phyloP scores from a whole-genome alignment of 345 rosid species.

The Brassica cretica region DNA sequence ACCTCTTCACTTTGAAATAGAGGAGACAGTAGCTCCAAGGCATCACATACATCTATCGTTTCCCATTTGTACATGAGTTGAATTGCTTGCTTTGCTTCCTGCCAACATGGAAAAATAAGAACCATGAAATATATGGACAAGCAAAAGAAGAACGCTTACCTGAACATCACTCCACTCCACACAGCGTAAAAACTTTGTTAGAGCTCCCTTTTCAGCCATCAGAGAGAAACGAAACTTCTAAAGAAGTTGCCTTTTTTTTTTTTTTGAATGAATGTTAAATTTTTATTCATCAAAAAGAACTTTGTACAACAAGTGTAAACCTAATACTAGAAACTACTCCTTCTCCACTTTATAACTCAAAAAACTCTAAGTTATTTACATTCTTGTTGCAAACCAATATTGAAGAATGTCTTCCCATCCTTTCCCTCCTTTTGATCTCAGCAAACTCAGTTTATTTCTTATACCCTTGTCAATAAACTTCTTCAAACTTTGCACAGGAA shows the following conservation, averaged over 20 bases:
- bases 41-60: conserved; percentile 90
- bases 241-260: conserved; percentile 41
- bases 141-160: conserved; percentile 46
- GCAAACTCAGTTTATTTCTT: too few species aligned
- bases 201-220: conserved; percentile 95
- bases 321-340: too few species aligned
- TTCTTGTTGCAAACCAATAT: too few species aligned
- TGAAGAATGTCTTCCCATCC: not conserved
- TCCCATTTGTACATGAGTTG: conserved; percentile 93
- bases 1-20: conserved; percentile 97
- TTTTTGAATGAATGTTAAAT: too few species aligned
- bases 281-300: too few species aligned
- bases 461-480: too few species aligned
- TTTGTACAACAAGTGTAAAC: too few species aligned
- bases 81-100: conserved; percentile 97
- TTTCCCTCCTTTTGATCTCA: too few species aligned
- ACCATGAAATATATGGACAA: conserved; percentile 5
- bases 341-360: too few species aligned
- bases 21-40: conserved; percentile 93
- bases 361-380: too few species aligned
- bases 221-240: conserved; percentile 96
- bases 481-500: too few species aligned
- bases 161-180: conserved; percentile 99
- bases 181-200: conserved; percentile 89
- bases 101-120: conserved; percentile 35